Conservation (phyloP, 225 moss, liverwort and hornwort genomes). For the Physcomitrellopsis africana region DNA sequence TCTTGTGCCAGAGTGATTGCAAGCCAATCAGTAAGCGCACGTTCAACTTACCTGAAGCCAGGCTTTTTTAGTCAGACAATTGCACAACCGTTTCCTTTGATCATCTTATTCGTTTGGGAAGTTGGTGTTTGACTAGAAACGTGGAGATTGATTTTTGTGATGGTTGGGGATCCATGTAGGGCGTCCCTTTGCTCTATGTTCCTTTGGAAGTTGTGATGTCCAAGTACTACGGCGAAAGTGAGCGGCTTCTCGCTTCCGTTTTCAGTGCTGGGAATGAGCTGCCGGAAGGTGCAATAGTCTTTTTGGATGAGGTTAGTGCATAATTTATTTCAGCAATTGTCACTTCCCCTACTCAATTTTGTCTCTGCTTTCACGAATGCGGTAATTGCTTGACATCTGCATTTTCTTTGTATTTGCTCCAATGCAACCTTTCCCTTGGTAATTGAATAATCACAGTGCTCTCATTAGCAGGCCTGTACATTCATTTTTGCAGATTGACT, state of each 20-base stretch:
- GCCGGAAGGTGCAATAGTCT: slow-evolving; percentile 80
- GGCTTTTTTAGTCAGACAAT: slow-evolving; percentile 9
- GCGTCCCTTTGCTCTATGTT: slow-evolving; percentile 77
- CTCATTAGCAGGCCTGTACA: background rate
- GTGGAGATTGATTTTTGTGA: background rate
- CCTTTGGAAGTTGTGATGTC: slow-evolving; percentile 88
- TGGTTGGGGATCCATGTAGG: slow-evolving; percentile 37
- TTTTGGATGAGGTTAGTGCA: slow-evolving; percentile 70
- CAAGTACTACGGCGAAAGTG: slow-evolving; percentile 89
- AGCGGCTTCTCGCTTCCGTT: slow-evolving; percentile 72
- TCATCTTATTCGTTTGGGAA: slow-evolving; percentile 6
- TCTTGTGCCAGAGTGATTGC: slow-evolving; percentile 89
- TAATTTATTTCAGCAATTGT: background rate
- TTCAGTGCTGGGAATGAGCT: slow-evolving; percentile 85
- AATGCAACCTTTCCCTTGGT: background rate
- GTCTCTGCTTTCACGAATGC: background rate
- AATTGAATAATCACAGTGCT: background rate
- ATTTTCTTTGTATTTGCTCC: slow-evolving; percentile 1
- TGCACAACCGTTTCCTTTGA: background rate
- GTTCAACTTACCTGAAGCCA: background rate
- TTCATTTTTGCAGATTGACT: slow-evolving; percentile 57
- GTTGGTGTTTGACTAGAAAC: background rate
- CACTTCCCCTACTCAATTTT: background rate
- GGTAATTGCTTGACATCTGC: background rate
- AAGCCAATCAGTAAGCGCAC: slow-evolving; percentile 68